Base-by-base conservation (phyloP, 2,329 filamentous ascomycete genomes). In the Cadophora luteo-olivacea region DNA sequence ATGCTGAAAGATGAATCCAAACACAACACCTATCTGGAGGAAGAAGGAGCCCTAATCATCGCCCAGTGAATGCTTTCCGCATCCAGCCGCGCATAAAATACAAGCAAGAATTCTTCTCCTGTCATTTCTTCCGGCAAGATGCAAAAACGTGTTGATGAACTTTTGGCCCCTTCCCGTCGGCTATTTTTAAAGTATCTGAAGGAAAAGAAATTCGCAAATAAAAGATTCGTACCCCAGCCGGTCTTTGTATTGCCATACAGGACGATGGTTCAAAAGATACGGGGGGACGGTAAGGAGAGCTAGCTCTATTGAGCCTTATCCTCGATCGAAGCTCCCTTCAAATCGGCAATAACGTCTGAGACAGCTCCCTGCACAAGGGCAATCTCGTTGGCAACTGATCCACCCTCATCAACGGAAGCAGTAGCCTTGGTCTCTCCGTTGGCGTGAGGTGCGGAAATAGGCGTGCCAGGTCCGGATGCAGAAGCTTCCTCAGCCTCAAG, bases 401-500 rank as follows among this genome's bases (percentile, higher is more conserved):
- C 74, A 45, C 74, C 75, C 36, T 77, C 75, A 9, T 72, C 73
- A 36, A 73, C 73, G n/a, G 69, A 70, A 33, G 75, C 75, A 25
- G 76, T 75, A 32, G 74, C 75, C 65, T 78, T 82, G 66, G 83
- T 83, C 69, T 86, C 85, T 51, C 86, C 88, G 64, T 88, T 85
- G 67, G 83, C 82, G 71, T 84, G 80, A 68, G 83, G 22, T 70
- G 82, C 84, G 73, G 80, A 78, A 73, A 79, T 78, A n/a, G 79
- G 75, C n/a, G 82, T 76, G 73, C 79, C 81, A 71, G 85, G 84
- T 69, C 69, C 52, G n/a, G 84, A 84, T 70, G 65, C 81, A 75
- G 67, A 83, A 65, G 83, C 81, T 76, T 87, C 87, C 72, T 87
- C 84, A 66, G 90, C 89, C 79, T 97, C 95, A 66, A 98, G 88